Base-by-base conservation (phyloP, 306 rosid genomes). In the Coriaria nepalensis region DNA sequence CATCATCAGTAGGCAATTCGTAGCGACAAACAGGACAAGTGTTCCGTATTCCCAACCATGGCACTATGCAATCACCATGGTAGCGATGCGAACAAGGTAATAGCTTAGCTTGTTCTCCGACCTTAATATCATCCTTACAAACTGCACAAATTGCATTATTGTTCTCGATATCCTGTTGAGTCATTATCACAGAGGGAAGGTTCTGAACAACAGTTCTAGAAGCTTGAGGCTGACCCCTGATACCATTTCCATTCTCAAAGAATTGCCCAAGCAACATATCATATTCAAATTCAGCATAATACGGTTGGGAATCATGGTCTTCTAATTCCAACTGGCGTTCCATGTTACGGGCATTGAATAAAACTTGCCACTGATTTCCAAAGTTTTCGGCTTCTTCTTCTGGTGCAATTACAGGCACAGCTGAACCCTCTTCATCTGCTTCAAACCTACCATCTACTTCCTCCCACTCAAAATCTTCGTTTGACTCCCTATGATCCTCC, bases 21-120 rank as follows among this genome's bases (percentile, higher is more conserved):
- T 55, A 71, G 7, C 94, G 93, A 59, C 96, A 87, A 34, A 87
- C 87, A 32, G 96, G 94, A 51, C 96, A 87, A 4, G 96, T 83
- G 56, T 87, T 87, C 53, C 87, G 47, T 49, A 87, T 87, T 6
- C 70, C 79, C 64, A 87, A 45, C 96, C 94, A 83, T 0, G 88
- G 93, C 10, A 66, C 63, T 61, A 87, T 87, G 68, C 96, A 87
- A 10, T 76, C 85, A 4, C 77, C 78, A 52, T 87, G 96, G 49
- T 80, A 87, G 4, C 75, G 67, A 68, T 87, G 96, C 0, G 70
- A 58, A 59, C 96, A 87, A 0, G 94, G 87, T 47, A 87, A 64
- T 58, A 46, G 58, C 73, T 76, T 87, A 0, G 59, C 81, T 11
- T 39, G 11, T 49, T 87, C 94, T 45, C 68, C 86, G 9, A 59